Evolutionary conservation across 306 rosid species (phyloP).

Genomic region (Rubus idaeus): DNA sequence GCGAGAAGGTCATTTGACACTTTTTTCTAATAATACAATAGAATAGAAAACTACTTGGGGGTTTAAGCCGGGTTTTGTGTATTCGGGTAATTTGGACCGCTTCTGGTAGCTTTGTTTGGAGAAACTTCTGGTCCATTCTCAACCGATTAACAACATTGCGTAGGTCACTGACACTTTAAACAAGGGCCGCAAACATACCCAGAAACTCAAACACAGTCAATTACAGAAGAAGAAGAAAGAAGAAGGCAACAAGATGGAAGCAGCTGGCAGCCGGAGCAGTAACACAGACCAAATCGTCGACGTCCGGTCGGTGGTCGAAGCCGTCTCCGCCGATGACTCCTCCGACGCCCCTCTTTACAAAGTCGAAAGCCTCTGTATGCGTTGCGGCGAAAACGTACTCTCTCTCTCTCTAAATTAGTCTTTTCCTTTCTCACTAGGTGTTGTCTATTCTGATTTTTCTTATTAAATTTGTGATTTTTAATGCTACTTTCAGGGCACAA

Average conservation of each 20-base stretch:
- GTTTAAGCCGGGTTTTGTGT: neutral
- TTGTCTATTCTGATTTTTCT: neutral
- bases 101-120: neutral
- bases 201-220: neutral
- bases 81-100: neutral
- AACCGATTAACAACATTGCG: no score
- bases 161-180: neutral
- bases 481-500: conserved; percentile 49
- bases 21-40: no score
- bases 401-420: neutral
- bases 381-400: conserved; percentile 68
- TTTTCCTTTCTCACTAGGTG: neutral
- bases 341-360: conserved; percentile 63
- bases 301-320: conserved; percentile 81
- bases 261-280: neutral
- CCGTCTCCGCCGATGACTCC: conserved; percentile 58
- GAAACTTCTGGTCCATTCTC: neutral
- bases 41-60: no score
- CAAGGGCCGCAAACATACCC: neutral
- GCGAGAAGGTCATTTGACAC: no score
- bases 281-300: conserved; percentile 55
- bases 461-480: neutral
- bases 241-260: neutral
- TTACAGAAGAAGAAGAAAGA: neutral
- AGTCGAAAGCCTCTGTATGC: conserved; percentile 93